Conservation (phyloP, 352 stramenopile species). For the Phytopythium aichiense region DNA sequence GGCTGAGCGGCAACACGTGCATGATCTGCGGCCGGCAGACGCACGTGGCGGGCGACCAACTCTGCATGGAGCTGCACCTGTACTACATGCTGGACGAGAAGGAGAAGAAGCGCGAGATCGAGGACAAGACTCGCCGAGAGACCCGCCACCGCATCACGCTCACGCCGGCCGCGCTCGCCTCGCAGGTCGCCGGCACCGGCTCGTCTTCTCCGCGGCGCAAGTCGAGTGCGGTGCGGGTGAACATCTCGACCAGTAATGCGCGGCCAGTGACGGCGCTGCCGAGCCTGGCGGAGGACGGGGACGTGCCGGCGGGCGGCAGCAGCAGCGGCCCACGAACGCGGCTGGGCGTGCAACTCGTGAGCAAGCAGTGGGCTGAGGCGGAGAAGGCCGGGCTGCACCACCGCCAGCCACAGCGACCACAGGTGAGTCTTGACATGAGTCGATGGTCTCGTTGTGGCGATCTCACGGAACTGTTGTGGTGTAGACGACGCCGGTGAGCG, state of each 20-base stretch:
- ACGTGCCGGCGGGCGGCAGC: background rate
- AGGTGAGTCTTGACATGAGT: background rate
- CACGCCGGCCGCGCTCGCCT: constrained; percentile 7
- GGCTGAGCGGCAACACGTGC: constrained; percentile 72
- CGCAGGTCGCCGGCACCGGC: background rate
- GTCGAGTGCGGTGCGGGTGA: background rate
- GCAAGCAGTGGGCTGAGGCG: constrained; percentile 50
- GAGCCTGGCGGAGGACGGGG: constrained; percentile 1
- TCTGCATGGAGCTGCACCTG: constrained; percentile 70
- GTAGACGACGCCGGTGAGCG: constrained; percentile 27
- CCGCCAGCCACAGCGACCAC: background rate
- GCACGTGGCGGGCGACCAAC: constrained; percentile 68
- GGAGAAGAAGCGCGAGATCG: constrained; percentile 39
- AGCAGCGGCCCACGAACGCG: constrained; percentile 3
- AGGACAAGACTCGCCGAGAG: constrained; percentile 28
- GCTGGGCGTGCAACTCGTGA: constrained; percentile 47
- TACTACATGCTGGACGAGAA: constrained; percentile 73
- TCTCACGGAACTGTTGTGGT: background rate
- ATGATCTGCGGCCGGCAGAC: constrained; percentile 68
- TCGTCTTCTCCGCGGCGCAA: background rate
- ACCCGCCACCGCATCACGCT: constrained; percentile 58
- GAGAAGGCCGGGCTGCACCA: constrained; percentile 27
- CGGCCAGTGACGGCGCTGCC: background rate
- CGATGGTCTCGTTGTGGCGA: background rate
- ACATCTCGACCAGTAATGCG: background rate